Evolutionary conservation across 208 protist genomes (phyloP).

Genomic region (Naegleria gruberi): DNA sequence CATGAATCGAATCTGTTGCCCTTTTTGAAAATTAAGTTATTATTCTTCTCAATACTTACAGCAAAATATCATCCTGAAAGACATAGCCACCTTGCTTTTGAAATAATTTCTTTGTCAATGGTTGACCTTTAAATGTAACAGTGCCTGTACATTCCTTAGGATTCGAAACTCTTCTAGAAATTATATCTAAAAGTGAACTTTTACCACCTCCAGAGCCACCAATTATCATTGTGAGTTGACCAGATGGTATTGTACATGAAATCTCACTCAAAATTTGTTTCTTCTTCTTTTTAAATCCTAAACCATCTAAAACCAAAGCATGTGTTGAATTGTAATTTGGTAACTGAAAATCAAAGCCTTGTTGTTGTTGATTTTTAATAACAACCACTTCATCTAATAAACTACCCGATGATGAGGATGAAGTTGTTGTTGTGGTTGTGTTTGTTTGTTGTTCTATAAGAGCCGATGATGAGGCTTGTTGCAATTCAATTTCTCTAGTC

Average conservation of each 20-base stretch:
- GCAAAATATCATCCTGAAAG: background rate
- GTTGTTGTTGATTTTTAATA: background rate
- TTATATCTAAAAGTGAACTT: background rate
- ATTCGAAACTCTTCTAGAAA: background rate
- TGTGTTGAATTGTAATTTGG: too few relatives aligned
- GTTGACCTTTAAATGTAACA: background rate
- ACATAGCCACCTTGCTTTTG: background rate
- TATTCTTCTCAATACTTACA: too few relatives aligned
- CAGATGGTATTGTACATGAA: background rate
- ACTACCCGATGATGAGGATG: too few relatives aligned
- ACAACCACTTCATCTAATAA: too few relatives aligned
- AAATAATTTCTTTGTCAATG: background rate
- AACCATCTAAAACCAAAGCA: too few relatives aligned
- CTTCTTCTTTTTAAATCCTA: background rate
- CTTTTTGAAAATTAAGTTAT: too few relatives aligned
- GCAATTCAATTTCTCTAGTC: too few relatives aligned
- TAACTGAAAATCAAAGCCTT: background rate
- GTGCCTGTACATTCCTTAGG: background rate
- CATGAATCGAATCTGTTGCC: background rate
- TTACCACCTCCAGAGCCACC: conserved; percentile 42
- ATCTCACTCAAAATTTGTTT: background rate
- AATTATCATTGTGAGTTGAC: conserved; percentile 43
- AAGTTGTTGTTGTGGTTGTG: too few relatives aligned
- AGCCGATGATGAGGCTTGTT: too few relatives aligned
- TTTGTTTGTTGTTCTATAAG: too few relatives aligned